Conservation (phyloP, 257 asterid genomes). For the Solanum sejunctum region DNA sequence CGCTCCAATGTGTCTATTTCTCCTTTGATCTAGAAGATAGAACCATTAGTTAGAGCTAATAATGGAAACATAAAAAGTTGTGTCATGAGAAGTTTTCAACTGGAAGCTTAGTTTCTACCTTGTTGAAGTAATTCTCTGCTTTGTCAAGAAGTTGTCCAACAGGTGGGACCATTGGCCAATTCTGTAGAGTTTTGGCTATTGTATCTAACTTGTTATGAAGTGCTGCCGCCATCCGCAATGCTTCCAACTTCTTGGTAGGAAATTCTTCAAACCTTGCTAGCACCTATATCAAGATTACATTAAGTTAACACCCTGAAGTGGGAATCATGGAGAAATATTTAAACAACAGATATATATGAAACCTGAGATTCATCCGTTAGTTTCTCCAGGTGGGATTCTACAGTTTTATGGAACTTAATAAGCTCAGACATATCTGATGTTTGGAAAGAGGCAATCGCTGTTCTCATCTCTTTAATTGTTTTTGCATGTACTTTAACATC, state of each 20-base stretch:
- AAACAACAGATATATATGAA: neutral
- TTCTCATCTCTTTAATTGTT: slow-evolving; percentile 13
- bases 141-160: slow-evolving; percentile 49
- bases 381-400: slow-evolving; percentile 18
- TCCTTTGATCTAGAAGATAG: slow-evolving; percentile 46
- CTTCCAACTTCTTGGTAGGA: slow-evolving; percentile 73
- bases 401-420: slow-evolving; percentile 12
- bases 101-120: slow-evolving; percentile 20
- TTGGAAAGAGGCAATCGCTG: slow-evolving; percentile 9
- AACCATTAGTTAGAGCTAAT: neutral
- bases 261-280: slow-evolving; percentile 79
- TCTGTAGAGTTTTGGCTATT: slow-evolving; percentile 31
- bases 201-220: slow-evolving; percentile 46
- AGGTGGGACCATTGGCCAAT: slow-evolving; percentile 49
- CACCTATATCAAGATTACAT: slow-evolving; percentile 28
- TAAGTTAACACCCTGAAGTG: neutral
- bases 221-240: slow-evolving; percentile 71
- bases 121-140: slow-evolving; percentile 58
- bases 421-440: slow-evolving; percentile 18
- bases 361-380: slow-evolving; percentile 22
- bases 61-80: neutral
- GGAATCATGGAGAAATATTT: neutral
- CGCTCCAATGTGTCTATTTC: slow-evolving; percentile 70
- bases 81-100: neutral
- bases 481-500: slow-evolving; percentile 13